phyloP scores from a whole-genome alignment of 176 grass and related monocot genomes.

The maize (Zea mays) region Zm-B73-REFERENCE-NAM-5.0 NC_050101.1:83750001-83750500 shows the following conservation, averaged over 20 bases:
- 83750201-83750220: no score
- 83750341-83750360: background rate
- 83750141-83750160: background rate
- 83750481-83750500: background rate
- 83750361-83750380: background rate
- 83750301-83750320: background rate
- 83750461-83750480: background rate
- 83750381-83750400: background rate
- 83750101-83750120: background rate
- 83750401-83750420: background rate
- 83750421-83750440: background rate
- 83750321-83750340: background rate
- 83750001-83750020: no score
- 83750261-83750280: background rate
- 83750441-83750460: background rate
- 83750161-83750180: background rate
- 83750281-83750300: background rate
- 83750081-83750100: background rate
- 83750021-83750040: no score
- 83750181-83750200: background rate
- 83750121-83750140: no score
- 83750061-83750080: background rate
- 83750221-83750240: background rate
- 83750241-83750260: background rate
- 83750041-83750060: no score